Conservation (phyloP, 495 filamentous ascomycete species). For the Podospora comata region DNA sequence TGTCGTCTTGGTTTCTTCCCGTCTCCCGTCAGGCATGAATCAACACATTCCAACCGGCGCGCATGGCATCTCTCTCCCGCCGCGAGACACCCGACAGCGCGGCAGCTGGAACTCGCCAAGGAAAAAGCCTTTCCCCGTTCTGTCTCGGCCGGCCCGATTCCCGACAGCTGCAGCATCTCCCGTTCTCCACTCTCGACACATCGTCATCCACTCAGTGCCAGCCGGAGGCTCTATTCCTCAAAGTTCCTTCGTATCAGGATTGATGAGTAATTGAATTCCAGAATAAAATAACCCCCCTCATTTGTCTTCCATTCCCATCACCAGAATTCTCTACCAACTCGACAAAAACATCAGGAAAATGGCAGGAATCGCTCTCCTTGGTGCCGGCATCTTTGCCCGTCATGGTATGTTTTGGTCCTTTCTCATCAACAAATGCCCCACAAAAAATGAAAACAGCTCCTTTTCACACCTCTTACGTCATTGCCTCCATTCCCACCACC, state of each 20-base stretch:
- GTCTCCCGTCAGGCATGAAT: not conserved
- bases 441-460: not conserved
- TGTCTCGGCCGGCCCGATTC: not conserved
- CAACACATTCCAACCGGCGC: not conserved
- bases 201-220: not conserved
- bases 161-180: not conserved
- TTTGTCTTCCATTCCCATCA: not conserved
- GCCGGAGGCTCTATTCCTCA: not conserved
- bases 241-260: not conserved
- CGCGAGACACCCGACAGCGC: not conserved
- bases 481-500: not conserved
- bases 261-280: not conserved
- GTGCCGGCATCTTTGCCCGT: constrained; percentile 54
- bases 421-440: not conserved
- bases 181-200: not conserved
- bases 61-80: not conserved
- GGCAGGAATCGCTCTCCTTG: constrained; percentile 63
- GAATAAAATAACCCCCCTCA: not conserved
- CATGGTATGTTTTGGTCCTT: constrained; percentile 31
- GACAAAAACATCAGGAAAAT: constrained; percentile 16
- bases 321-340: not conserved
- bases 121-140: not conserved
- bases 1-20: not conserved
- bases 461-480: not conserved
- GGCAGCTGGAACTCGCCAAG: not conserved